Base-by-base conservation (phyloP, 495 filamentous ascomycete species). In the Hyaloscypha finlandica region DNA sequence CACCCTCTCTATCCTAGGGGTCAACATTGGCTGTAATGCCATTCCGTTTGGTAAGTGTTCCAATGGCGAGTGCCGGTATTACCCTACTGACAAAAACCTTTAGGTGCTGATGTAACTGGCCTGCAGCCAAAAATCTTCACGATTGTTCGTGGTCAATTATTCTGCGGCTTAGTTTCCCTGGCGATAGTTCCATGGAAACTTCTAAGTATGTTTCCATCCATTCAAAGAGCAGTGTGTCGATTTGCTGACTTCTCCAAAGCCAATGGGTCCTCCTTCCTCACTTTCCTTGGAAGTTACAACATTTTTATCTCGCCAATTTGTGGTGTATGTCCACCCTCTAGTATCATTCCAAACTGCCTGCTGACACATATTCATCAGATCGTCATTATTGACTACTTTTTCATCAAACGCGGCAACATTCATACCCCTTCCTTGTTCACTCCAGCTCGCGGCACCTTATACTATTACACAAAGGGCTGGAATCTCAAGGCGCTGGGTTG, bases 301-400 rank as follows among this genome's bases (percentile, higher is more conserved):
- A 58, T 58, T 33, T 58, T 58, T 22, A 58, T 58, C 25, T 30
- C 55, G 55, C 55, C 55, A 19, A 30, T 58, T 31, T 58, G 51
- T 53, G 51, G 51, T 53, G 51, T 53, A 53, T 11, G 55, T 33
- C 19, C 55, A 14, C 0, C 14, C 16, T 58, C 6, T 58, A 2
- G 32, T 32, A 19, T 31, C 6, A 14, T 58, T 8, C 30, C 29
- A 25, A 25, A 2, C 25, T 25, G 2, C 2, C 29, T 31, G 22
- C 31, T 33, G 19, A 58, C 29, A 58, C 4, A 31, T 9, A 58
- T 58, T 12, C 30, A 8, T 8, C 55, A 58, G 55, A 19, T 58
- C 6, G 30, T 58, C 31, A 58, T 58, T 1, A 33, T 58, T 33
- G 55, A 58, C 30, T 58, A 58, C 22, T 58, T 31, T 31, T 58